Base-by-base conservation (phyloP, 1,284 basidiomycete species). In the Cryptococcus sp. region DNA sequence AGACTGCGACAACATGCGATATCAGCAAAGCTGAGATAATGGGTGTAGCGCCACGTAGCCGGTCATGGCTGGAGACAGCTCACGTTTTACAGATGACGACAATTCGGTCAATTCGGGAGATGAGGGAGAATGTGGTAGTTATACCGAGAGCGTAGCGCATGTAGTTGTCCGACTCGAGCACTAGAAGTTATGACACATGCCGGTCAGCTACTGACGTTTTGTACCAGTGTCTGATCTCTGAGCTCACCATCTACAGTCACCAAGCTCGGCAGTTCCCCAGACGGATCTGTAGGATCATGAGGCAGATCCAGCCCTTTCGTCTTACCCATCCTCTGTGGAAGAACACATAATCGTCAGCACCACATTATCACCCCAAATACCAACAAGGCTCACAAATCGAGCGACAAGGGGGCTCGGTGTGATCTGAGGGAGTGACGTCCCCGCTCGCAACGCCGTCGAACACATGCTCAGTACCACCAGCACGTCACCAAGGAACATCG, bases 381-480 rank as follows among this genome's bases (percentile, higher is more conserved):
- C 28, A 33, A 20, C 16, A 0, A 23, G 13, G 65, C 72, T 63
- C 46, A 85, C 81, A 66, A 89, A 89, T 8, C 89, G 81, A 65
- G 90, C 85, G 0, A 91, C 78, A 3, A 93, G 79, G 0, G 90
- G 90, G 62, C 86, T 87, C 0, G 90, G 88, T 0, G 89, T 91
- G 46, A 93, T 88, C 68, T 94, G 91, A 0, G 91, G 91, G 18
- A 94, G 77, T 0, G 91, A 85, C 13, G 79, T 79, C 4, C 87
- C 90, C 0, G 85, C 87, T n/a, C 86, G 82, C 35, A 94, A 78
- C 1, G 89, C 83, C 0, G 77, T 72, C 0, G 77, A 69, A 28
- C 69, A 71, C 72, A 73, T 77, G 61, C 86, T 86, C 60, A 91
- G 85, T 13, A 91, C 86, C 11, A 88, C 87, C 12, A 91, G 78